phyloP scores from a whole-genome alignment of 371 early-diverging fungal species.

The Mucor mucedo region DNA sequence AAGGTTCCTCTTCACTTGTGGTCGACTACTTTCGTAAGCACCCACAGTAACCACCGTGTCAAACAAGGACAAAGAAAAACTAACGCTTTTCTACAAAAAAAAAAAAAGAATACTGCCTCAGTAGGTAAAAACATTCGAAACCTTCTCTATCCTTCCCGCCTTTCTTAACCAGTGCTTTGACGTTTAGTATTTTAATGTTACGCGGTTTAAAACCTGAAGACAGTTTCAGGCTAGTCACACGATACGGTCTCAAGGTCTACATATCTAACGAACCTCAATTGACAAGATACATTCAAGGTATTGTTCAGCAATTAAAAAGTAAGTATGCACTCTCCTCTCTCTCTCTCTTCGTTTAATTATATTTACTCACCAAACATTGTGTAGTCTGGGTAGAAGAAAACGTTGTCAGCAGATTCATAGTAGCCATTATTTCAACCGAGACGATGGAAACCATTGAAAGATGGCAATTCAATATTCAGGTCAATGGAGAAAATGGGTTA shows the following conservation, averaged over 20 bases:
- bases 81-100: not conserved
- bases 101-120: constrained; percentile 71
- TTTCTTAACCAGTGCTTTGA: not conserved
- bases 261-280: constrained; percentile 77
- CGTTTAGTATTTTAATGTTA: not conserved
- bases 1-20: constrained; percentile 80
- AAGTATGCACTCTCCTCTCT: constrained; percentile 1
- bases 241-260: constrained; percentile 82
- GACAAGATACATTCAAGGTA: constrained; percentile 71
- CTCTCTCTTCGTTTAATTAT: too few relatives aligned
- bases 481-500: constrained; percentile 20
- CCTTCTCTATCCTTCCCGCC: not conserved
- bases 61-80: not conserved
- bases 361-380: not conserved
- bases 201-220: constrained; percentile 89
- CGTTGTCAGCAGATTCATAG: constrained; percentile 80
- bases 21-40: constrained; percentile 82
- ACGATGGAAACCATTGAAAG: constrained; percentile 85
- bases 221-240: constrained; percentile 80
- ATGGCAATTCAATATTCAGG: constrained; percentile 92
- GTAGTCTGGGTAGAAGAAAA: constrained; percentile 74
- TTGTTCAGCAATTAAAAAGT: constrained; percentile 81
- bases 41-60: not conserved
- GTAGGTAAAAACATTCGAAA: constrained; percentile 62
- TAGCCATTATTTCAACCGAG: constrained; percentile 82